Percentiles rank a stretch among this genome's conserved stretches.
Conservation (phyloP, 257 asterid genomes). For the Avicennia marina region DNA sequence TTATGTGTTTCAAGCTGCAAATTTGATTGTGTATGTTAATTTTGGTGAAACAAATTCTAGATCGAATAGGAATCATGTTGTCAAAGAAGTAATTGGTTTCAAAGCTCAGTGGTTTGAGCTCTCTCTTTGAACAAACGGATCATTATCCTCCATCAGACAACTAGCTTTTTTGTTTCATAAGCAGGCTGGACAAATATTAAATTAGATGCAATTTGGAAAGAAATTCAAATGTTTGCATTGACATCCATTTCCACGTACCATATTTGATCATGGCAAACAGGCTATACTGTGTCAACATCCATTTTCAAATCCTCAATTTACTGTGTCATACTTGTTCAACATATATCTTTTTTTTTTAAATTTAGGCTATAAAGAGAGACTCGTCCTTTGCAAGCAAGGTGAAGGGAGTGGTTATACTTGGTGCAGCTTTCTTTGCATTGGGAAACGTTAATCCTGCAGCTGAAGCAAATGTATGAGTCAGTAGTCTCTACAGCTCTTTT, state of each 20-base stretch:
- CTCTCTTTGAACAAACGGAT: not conserved
- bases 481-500: not conserved
- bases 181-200: no score
- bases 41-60: not conserved
- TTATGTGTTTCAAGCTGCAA: no score
- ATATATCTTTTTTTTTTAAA: conserved; percentile 5
- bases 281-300: not conserved
- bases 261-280: not conserved
- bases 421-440: conserved; percentile 90
- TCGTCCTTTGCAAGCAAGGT: conserved; percentile 89
- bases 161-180: not conserved
- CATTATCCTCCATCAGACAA: not conserved
- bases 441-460: conserved; percentile 99
- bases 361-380: conserved; percentile 86
- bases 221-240: no score
- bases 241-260: no score
- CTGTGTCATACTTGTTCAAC: conserved; percentile 2
- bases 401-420: conserved; percentile 84
- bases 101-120: not conserved
- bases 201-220: no score
- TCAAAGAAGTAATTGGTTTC: not conserved
- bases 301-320: not conserved
- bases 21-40: not conserved
- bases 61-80: not conserved
- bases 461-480: conserved; percentile 79